A percentile compares a stretch with the other conserved stretches of the same genome.
Conservation (phyloP, 257 asterid species). For the Gentiana straminea region DNA sequence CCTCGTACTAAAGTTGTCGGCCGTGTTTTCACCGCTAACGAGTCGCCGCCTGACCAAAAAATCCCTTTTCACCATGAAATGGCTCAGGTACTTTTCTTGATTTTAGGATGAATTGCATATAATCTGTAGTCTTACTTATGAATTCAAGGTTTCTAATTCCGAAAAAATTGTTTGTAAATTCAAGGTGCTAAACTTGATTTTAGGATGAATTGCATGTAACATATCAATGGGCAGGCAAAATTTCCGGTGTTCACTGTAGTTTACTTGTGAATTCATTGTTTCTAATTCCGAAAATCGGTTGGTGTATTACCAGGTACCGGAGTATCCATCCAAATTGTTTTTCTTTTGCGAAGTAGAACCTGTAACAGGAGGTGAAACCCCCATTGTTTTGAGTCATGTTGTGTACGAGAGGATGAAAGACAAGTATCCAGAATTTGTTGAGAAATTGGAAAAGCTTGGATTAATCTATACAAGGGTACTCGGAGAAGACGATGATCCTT, state of each 20-base stretch:
- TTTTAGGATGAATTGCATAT: not conserved
- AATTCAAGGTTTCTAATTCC: too few relatives aligned
- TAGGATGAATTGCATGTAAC: too few relatives aligned
- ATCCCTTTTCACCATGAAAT: constrained; percentile 17
- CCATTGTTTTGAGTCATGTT: constrained; percentile 69
- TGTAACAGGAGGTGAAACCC: constrained; percentile 71
- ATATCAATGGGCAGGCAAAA: too few relatives aligned
- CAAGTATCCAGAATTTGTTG: constrained; percentile 68
- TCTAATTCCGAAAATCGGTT: too few relatives aligned
- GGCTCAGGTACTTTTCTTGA: constrained; percentile 2
- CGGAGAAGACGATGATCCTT: constrained; percentile 84
- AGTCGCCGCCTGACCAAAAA: constrained; percentile 84
- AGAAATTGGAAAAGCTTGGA: constrained; percentile 54
- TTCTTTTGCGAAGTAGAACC: constrained; percentile 90
- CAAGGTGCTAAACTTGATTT: too few relatives aligned
- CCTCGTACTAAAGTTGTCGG: constrained; percentile 72
- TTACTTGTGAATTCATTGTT: too few relatives aligned
- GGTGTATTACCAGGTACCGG: constrained; percentile 43
- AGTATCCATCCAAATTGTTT: constrained; percentile 71
- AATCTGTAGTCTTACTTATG: too few relatives aligned
- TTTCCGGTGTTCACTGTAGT: too few relatives aligned
- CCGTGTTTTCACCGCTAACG: constrained; percentile 83
- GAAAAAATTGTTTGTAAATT: too few relatives aligned
- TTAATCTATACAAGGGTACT: constrained; percentile 50
- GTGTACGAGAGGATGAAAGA: constrained; percentile 60